These are phyloP conservation scores for Boletellus sp. DNA, from an alignment of 768 basidiomycete genomes.

Conservation along the genomic window DNA sequence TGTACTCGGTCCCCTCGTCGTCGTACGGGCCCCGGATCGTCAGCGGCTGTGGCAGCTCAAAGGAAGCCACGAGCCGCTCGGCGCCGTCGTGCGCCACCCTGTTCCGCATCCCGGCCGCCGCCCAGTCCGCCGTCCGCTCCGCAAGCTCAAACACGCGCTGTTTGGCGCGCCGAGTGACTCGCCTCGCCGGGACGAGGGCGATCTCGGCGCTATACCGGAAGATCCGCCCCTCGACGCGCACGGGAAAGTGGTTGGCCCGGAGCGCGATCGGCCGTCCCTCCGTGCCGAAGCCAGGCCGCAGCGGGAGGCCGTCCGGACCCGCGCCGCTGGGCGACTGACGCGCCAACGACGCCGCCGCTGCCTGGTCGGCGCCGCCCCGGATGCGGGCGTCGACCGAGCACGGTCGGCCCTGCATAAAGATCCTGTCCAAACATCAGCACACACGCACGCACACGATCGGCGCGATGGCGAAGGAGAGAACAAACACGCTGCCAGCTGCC, in stretches of 20 bases:
- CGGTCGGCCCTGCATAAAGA: conserved; percentile 33
- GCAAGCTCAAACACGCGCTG: conserved; percentile 45
- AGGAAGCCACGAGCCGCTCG: conserved; percentile 40
- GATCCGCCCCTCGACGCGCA: conserved; percentile 36
- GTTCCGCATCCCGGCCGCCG: conserved; percentile 31
- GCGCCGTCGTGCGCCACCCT: conserved; percentile 46
- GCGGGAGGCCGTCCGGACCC: conserved; percentile 31
- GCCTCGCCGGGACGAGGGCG: conserved; percentile 17
- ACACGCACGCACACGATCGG: no score
- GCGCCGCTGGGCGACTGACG: conserved; percentile 13
- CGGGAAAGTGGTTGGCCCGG: conserved; percentile 49
- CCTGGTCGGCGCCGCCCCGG: conserved; percentile 37
- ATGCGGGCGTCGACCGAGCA: conserved; percentile 52
- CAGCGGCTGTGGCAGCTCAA: conserved; percentile 39
- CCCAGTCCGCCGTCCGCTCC: conserved; percentile 38
- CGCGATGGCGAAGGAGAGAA: background rate
- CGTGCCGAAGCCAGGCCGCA: conserved; percentile 44
- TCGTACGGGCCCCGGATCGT: conserved; percentile 35
- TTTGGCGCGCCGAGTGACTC: conserved; percentile 34
- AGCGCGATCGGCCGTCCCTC: conserved; percentile 38
- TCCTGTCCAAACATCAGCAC: conserved; percentile 2
- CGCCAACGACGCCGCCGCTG: conserved; percentile 33
- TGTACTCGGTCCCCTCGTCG: conserved; percentile 36
- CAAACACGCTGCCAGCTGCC: conserved; percentile 15
- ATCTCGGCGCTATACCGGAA: conserved; percentile 38